Evolutionary conservation across 192 early-diverging fungal genomes (phyloP).

Genomic region (Helicostylum pulchrum): DNA sequence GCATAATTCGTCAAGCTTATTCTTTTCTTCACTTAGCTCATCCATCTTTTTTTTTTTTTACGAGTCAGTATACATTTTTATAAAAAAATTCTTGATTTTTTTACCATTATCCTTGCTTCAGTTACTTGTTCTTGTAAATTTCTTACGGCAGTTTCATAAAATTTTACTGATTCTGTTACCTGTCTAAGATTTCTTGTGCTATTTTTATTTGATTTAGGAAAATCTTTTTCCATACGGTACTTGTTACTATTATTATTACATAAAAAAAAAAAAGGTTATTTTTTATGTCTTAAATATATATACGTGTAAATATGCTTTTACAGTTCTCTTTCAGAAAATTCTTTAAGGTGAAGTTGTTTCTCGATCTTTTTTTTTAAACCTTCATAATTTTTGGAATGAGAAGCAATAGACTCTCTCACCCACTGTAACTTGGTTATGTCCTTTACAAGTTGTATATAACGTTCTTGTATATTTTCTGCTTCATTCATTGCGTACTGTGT

Average conservation of each 20-base stretch:
- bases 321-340: slow-evolving; percentile 20
- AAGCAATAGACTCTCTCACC: slow-evolving; percentile 32
- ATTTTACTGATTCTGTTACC: slow-evolving; percentile 4
- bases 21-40: slow-evolving; percentile 21
- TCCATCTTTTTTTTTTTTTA: slow-evolving; percentile 12
- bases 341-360: slow-evolving; percentile 19
- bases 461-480: slow-evolving; percentile 4
- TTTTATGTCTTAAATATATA: neutral
- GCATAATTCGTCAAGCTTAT: slow-evolving; percentile 21
- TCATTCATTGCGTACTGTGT: slow-evolving; percentile 3
- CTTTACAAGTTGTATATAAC: slow-evolving; percentile 16
- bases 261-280: neutral
- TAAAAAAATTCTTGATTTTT: neutral
- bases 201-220: neutral
- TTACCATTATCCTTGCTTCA: slow-evolving; percentile 23
- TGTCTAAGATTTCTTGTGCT: slow-evolving; percentile 1
- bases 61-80: too few relatives aligned
- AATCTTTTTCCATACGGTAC: slow-evolving; percentile 15
- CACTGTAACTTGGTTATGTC: slow-evolving; percentile 31
- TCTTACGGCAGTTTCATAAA: slow-evolving; percentile 7
- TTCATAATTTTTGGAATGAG: slow-evolving; percentile 30
- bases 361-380: slow-evolving; percentile 23
- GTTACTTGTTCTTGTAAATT: slow-evolving; percentile 22
- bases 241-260: slow-evolving; percentile 1
- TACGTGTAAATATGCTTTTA: neutral